Percentiles rank a stretch among this genome's conserved stretches.
phyloP scores from a whole-genome alignment of 257 asterid species.

The Agastache rugosa region DNA sequence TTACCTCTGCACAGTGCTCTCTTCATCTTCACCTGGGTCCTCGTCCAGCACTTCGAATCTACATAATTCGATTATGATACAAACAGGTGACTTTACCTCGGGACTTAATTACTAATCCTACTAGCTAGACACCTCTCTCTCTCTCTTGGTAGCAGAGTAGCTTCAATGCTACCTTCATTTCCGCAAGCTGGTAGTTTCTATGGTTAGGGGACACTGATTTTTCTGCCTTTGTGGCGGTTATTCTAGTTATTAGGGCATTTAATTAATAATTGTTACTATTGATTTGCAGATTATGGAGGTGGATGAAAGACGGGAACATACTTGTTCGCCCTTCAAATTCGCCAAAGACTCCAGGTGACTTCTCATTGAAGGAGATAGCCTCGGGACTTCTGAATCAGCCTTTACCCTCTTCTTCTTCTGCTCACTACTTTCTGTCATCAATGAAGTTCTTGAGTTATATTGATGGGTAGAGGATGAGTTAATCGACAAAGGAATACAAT shows the following conservation, averaged over 20 bases:
- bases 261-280: too few species aligned
- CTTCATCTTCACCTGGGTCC: slow-evolving; percentile 99
- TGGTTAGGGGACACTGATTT: slow-evolving; percentile 39
- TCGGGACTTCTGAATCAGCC: slow-evolving; percentile 73
- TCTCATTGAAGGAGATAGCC: slow-evolving; percentile 68
- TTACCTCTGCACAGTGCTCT: slow-evolving; percentile 87
- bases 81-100: too few species aligned
- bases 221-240: slow-evolving; percentile 29
- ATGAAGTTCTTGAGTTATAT: slow-evolving; percentile 39
- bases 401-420: slow-evolving; percentile 88
- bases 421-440: slow-evolving; percentile 76
- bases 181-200: slow-evolving; percentile 44
- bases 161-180: too few species aligned
- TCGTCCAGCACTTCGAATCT: slow-evolving; percentile 97
- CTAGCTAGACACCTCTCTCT: too few species aligned
- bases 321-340: slow-evolving; percentile 95
- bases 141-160: too few species aligned
- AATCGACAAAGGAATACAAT: slow-evolving; percentile 4
- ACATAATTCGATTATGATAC: slow-evolving; percentile 29
- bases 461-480: slow-evolving; percentile 13
- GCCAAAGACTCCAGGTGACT: slow-evolving; percentile 80
- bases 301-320: slow-evolving; percentile 43
- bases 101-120: too few species aligned
- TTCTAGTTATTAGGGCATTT: slow-evolving; percentile 24
- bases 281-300: too few species aligned